Conservation (phyloP, 441 rosid species). For the Hypseocharis bilobata region DNA sequence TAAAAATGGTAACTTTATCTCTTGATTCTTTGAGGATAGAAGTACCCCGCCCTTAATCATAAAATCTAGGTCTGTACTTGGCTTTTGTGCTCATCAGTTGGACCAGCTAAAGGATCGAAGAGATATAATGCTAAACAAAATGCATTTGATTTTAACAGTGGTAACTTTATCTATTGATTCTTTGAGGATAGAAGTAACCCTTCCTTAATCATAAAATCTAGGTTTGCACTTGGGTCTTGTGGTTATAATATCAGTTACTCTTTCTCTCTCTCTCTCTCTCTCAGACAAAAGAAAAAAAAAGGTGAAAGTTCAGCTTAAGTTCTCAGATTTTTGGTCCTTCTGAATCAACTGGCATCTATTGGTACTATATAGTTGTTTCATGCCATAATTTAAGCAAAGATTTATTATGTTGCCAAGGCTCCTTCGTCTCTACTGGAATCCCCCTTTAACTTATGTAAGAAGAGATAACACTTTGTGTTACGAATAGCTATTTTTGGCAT, state of each 20-base stretch:
- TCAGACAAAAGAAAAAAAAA: background rate
- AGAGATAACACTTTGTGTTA: no score
- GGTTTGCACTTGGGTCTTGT: background rate
- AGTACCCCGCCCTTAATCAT: background rate
- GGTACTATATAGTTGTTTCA: background rate
- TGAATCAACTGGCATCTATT: background rate
- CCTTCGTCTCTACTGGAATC: background rate
- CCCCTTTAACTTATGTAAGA: background rate
- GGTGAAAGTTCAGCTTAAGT: background rate
- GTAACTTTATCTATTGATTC: slow-evolving; percentile 29
- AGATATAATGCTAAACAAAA: slow-evolving; percentile 50
- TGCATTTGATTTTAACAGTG: slow-evolving; percentile 86
- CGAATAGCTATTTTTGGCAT: background rate
- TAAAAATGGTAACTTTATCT: slow-evolving; percentile 56
- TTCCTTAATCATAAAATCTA: background rate
- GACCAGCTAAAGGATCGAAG: slow-evolving; percentile 89
- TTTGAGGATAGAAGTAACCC: background rate
- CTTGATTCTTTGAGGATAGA: background rate
- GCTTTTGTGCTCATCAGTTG: slow-evolving; percentile 60
- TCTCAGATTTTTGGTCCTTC: background rate
- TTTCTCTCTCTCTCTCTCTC: background rate
- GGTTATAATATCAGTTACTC: no score
- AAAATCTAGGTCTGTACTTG: background rate
- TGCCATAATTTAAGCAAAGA: background rate
- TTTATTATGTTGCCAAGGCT: background rate